Evolutionary conservation across 2,329 filamentous ascomycete species (phyloP), one percentile per base, ranked within the genome.

Genomic region (Trichoderma afroharzianum): DNA sequence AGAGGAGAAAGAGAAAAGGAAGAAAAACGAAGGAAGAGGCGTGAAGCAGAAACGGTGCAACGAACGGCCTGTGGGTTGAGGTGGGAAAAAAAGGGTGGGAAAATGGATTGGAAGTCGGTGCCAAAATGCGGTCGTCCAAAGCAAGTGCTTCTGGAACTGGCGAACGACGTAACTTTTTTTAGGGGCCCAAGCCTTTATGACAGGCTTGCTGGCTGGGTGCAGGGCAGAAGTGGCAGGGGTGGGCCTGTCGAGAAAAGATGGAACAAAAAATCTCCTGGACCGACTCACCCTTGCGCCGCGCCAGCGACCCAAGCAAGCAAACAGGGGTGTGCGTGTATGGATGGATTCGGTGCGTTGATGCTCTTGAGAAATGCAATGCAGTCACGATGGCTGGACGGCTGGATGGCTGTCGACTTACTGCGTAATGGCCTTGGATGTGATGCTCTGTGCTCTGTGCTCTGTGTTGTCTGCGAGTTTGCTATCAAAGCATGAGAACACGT

Each of bases 141-240:
- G 33, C 61, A 71, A 71, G 62, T 67, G 62, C 61, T 71, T 63
- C 62, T 71, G 43, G 63, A 71, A 71, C 70, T 62, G 64, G 58
- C 58, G 28, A 68, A 72, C 73, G 73, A 73, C 72, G 73, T 74
- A 74, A 72, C 63, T 61, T 68, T 72, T 73, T 74, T 74, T 74
- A 74, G 73, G 73, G 72, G 73, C 70, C 73, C 73, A 73, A 69
- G 73, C 70, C 70, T 74, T 72, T 70, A 71, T 63, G 70, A 69
- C 70, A 70, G 70, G 70, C 55, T 61, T 39, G 66, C 50, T 63
- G 53, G 70, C 33, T 61, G 63, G 50, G 62, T 68, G 72, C 67
- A 71, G 70, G 53, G 63, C 64, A 71, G 55, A 21, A 21, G 33
- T 32, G 64, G 70, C 57, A 69, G 64, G 67, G 67, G 39, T 61